Base-by-base conservation (phyloP, 148 eudicot species). In the Rhododendron molle region DNA sequence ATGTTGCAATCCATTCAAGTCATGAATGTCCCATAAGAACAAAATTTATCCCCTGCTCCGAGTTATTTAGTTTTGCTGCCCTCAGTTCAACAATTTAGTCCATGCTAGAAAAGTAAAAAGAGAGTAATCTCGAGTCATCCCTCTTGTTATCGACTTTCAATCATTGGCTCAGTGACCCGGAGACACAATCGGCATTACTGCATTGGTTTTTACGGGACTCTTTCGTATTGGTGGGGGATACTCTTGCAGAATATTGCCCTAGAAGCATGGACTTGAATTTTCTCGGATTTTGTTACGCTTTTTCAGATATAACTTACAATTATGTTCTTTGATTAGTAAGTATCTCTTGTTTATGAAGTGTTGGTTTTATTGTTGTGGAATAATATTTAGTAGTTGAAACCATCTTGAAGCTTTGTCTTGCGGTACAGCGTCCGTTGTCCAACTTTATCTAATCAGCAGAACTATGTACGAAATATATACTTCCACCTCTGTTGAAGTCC, bases 1-100 rank as follows among this genome's bases (percentile, higher is more conserved):
- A 95, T 96, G 96, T 86, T 95, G 88, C 99, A 95, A 69, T 96
- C 99, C 60, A 93, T 96, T 91, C 99, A 96, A 90, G 98, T 96
- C 72, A 93, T 95, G 90, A 96, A 95, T 87, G 98, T 96, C 34
- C 99, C 99, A 18, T 95, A 77, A 95, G 65, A 89, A 72, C 18
- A 40, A 5, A 34, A 15, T 52, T 52, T 32, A 34, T 36, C 36
- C 77, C 50, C 34, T 16, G 85, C 20, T 76, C 73, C n/a, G 32
- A 80, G 81, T n/a, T 50, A 69, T 56, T 26, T 67, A 56, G 36
- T 36, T 32, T 83, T 69, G 62, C 13, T 47, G 21, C 76, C 49
- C 47, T 58, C 47, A 16, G 13, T 46, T 44, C 21, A 21, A 76
- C 32, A 26, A 36, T 60, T 76, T 47, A 30, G 32, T 58, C 49